Evolutionary conservation across 2,329 filamentous ascomycete species (phyloP).

Genomic region (Fusarium chaquense): DNA sequence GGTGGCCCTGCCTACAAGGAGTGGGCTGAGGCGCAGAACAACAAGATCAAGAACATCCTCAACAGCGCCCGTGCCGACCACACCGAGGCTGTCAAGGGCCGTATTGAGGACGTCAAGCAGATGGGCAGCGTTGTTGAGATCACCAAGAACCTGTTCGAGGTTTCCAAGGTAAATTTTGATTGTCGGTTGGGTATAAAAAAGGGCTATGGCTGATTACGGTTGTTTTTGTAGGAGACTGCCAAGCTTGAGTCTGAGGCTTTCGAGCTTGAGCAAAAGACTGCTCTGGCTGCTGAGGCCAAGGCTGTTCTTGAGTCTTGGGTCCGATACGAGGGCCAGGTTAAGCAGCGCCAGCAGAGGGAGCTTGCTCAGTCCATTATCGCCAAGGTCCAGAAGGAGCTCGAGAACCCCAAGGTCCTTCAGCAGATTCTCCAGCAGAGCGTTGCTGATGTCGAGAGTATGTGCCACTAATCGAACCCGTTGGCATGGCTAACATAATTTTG

Average conservation of each 20-base stretch:
- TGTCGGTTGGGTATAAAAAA: constrained; percentile 15
- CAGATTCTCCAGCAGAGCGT: constrained; percentile 98
- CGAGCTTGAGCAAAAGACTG: constrained; percentile 96
- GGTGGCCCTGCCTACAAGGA: constrained; percentile 91
- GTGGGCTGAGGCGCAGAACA: constrained; percentile 89
- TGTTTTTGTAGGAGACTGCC: constrained; percentile 83
- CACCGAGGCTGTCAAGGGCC: constrained; percentile 92
- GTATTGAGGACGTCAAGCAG: constrained; percentile 95
- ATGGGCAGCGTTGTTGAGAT: constrained; percentile 94
- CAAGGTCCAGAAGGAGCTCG: constrained; percentile 98
- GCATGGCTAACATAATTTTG: constrained; percentile 51
- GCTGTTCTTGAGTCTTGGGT: constrained; percentile 97
- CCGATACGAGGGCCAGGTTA: constrained; percentile 97
- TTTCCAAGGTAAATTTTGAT: constrained; percentile 83
- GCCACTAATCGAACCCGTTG: constrained; percentile 9
- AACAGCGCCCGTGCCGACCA: constrained; percentile 95
- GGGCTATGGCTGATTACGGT: constrained; percentile 39
- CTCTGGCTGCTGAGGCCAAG: constrained; percentile 93
- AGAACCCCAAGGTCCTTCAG: constrained; percentile 97
- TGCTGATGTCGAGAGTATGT: constrained; percentile 91
- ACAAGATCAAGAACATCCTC: constrained; percentile 94
- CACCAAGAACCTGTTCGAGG: constrained; percentile 96
- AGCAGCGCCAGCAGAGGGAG: constrained; percentile 98
- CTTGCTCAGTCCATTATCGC: constrained; percentile 91
- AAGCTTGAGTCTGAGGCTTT: constrained; percentile 94